Conservation (phyloP, 1,139 yeast genomes). For the Diutina siamensis region DNA sequence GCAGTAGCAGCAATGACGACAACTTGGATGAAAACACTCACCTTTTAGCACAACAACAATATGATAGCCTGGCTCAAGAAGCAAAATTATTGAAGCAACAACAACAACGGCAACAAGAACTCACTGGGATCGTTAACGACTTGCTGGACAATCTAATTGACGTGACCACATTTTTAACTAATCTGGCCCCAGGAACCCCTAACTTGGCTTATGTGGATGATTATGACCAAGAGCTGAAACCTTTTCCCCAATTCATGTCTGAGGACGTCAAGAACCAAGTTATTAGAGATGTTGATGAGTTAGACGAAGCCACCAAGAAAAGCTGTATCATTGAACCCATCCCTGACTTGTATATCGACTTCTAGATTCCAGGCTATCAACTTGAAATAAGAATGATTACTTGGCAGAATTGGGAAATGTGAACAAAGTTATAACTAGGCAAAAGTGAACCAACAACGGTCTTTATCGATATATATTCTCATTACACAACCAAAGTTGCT, state of each 20-base stretch:
- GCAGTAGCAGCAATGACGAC: conserved; percentile 5
- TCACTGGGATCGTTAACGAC: conserved; percentile 31
- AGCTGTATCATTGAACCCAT: background rate
- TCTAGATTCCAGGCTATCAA: background rate
- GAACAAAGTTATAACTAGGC: too few relatives aligned
- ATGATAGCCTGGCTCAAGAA: conserved; percentile 29
- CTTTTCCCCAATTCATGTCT: background rate
- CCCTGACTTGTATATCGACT: conserved; percentile 3
- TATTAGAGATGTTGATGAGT: background rate
- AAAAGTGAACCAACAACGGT: too few relatives aligned
- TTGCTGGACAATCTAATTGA: conserved; percentile 34
- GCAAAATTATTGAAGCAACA: conserved; percentile 25
- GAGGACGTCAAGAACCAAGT: background rate
- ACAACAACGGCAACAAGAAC: conserved; percentile 33
- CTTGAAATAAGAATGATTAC: too few relatives aligned
- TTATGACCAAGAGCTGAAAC: background rate
- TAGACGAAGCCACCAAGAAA: background rate
- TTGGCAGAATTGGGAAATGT: too few relatives aligned
- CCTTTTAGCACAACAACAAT: conserved; percentile 19
- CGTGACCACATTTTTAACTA: conserved; percentile 28
- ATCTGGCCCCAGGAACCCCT: conserved; percentile 7
- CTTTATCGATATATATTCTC: background rate
- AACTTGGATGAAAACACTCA: conserved; percentile 13
- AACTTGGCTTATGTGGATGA: background rate
- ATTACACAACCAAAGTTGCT: too few relatives aligned